Percentiles rank a stretch among this genome's conserved stretches.
Evolutionary conservation across 228 moss, liverwort and hornwort species (phyloP).

Genomic region (Sphagnum magellanicum): DNA sequence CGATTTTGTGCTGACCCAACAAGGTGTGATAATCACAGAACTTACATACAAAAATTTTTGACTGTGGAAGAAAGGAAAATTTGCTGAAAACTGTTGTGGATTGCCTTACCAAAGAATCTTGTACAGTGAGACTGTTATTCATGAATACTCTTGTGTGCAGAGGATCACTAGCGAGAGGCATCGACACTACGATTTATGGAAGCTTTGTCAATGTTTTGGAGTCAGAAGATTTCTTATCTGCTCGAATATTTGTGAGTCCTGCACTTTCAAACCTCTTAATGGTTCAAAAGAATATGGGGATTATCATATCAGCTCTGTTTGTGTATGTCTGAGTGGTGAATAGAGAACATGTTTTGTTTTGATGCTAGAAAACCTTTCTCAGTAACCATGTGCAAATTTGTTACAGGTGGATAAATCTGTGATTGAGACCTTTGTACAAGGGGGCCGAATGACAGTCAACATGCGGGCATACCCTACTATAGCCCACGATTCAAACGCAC

Average conservation of each 20-base stretch:
- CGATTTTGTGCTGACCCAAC: slow-evolving; percentile 50
- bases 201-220: slow-evolving; percentile 21
- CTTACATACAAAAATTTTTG: too few species aligned
- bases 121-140: too few species aligned
- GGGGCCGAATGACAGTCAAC: slow-evolving; percentile 15
- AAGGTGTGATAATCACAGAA: slow-evolving; percentile 13
- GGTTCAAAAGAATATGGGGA: too few species aligned
- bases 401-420: slow-evolving; percentile 43
- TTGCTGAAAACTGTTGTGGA: too few species aligned
- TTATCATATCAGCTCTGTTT: too few species aligned
- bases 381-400: not conserved
- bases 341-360: not conserved
- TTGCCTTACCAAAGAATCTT: too few species aligned
- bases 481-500: slow-evolving; percentile 12
- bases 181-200: slow-evolving; percentile 45
- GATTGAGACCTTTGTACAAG: slow-evolving; percentile 43
- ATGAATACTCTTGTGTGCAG: slow-evolving; percentile 12
- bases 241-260: slow-evolving; percentile 41
- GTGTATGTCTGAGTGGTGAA: too few species aligned
- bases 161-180: slow-evolving; percentile 23
- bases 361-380: slow-evolving; percentile 12
- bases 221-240: slow-evolving; percentile 16
- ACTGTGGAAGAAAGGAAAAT: too few species aligned
- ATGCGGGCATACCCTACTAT: slow-evolving; percentile 39
- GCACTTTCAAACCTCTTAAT: not conserved